These are phyloP conservation scores for Thyridium curvatum DNA, from an alignment of 2,329 filamentous ascomycete genomes.

Conservation along the genomic window DNA sequence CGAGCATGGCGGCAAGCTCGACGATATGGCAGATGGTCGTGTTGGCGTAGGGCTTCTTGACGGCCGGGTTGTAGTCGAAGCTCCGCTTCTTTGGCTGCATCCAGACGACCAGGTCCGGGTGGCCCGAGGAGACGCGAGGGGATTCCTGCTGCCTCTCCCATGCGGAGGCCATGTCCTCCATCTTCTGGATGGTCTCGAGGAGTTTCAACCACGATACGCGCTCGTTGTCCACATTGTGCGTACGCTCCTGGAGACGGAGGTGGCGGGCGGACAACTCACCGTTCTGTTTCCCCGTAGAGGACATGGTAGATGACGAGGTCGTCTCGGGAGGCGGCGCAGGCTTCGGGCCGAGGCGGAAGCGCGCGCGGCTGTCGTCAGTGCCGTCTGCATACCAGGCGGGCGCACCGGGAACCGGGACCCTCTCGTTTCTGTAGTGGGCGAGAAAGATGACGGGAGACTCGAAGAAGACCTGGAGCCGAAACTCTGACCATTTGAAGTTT, in stretches of 20 bases:
- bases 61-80: slow-evolving; percentile 16
- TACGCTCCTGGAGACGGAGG: slow-evolving; percentile 4
- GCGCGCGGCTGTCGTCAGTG: slow-evolving; percentile 8
- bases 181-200: slow-evolving; percentile 20
- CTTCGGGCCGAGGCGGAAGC: slow-evolving; percentile 8
- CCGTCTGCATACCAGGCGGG: slow-evolving; percentile 13
- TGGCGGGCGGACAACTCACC: background rate
- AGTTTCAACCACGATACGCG: slow-evolving; percentile 27
- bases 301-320: no score
- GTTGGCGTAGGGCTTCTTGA: slow-evolving; percentile 38
- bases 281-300: no score
- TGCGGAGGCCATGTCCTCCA: slow-evolving; percentile 18
- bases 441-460: slow-evolving; percentile 16
- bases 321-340: slow-evolving; percentile 2
- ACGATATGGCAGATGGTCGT: slow-evolving; percentile 43
- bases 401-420: slow-evolving; percentile 7
- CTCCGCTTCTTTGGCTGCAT: slow-evolving; percentile 9
- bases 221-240: slow-evolving; percentile 29
- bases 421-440: slow-evolving; percentile 9
- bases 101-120: slow-evolving; percentile 10
- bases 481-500: slow-evolving; percentile 9
- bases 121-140: background rate
- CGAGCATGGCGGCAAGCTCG: slow-evolving; percentile 39
- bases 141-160: slow-evolving; percentile 15
- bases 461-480: slow-evolving; percentile 16